These are phyloP conservation scores for Annulohypoxylon stygium DNA, from an alignment of 495 filamentous ascomycete genomes.

Conservation along the genomic window DNA sequence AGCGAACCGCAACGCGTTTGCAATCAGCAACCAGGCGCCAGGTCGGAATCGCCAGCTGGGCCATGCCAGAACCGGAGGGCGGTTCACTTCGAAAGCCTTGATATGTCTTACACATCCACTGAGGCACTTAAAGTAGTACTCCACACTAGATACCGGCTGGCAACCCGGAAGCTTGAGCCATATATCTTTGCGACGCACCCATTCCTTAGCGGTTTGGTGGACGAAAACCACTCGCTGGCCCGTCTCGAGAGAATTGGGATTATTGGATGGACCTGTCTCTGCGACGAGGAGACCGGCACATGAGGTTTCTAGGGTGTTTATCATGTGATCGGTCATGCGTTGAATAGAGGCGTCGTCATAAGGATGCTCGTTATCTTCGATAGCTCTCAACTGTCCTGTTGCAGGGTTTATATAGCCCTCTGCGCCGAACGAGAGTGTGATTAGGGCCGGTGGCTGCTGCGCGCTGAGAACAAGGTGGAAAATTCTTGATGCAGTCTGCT, in stretches of 20 bases:
- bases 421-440: constrained; percentile 48
- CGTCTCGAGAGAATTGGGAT: constrained; percentile 43
- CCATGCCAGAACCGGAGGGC: constrained; percentile 47
- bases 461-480: constrained; percentile 49
- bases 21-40: constrained; percentile 50
- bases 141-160: constrained; percentile 32
- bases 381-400: constrained; percentile 40
- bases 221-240: constrained; percentile 51
- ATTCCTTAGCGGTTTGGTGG: constrained; percentile 53
- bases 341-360: constrained; percentile 37
- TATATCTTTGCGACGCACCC: constrained; percentile 46
- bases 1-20: constrained; percentile 49
- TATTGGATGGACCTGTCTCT: constrained; percentile 35
- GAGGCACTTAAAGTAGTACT: constrained; percentile 47
- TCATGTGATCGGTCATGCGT: constrained; percentile 46
- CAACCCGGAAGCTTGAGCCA: constrained; percentile 48
- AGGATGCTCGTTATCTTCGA: constrained; percentile 34
- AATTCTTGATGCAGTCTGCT: constrained; percentile 47
- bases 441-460: constrained; percentile 49
- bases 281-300: constrained; percentile 48
- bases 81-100: constrained; percentile 42
- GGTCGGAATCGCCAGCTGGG: constrained; percentile 49
- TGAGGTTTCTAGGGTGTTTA: constrained; percentile 39
- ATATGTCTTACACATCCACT: constrained; percentile 51
- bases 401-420: constrained; percentile 45